phyloP scores from a whole-genome alignment of 192 early-diverging fungal species.

The Backusella luteola region DNA sequence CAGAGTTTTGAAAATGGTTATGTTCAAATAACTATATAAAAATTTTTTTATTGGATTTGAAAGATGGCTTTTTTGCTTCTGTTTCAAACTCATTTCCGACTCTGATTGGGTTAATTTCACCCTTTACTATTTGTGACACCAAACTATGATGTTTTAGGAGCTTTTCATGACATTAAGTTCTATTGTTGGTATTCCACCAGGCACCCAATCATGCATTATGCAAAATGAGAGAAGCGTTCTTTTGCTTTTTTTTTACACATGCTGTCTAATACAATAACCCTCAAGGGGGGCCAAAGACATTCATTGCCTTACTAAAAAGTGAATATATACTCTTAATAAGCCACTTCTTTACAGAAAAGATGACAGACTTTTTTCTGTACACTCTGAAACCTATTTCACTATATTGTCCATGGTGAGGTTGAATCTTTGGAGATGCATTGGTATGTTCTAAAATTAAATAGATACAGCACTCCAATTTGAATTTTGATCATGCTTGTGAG shows the following conservation, averaged over 20 bases:
- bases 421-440: not conserved
- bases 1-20: not conserved
- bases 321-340: not conserved
- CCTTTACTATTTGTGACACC: not conserved
- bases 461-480: not conserved
- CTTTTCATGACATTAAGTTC: constrained; percentile 4
- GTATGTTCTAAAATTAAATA: not conserved
- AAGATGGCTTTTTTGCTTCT: constrained; percentile 2
- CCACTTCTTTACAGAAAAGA: not conserved
- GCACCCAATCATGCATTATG: constrained; percentile 10
- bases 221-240: not conserved
- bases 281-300: not conserved
- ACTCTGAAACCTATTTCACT: not conserved
- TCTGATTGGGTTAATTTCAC: not conserved
- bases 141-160: constrained; percentile 3
- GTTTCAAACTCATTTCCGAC: not conserved
- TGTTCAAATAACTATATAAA: not conserved
- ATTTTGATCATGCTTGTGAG: not conserved
- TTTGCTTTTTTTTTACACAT: not conserved
- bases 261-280: not conserved
- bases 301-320: not conserved
- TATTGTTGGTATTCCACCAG: constrained; percentile 5
- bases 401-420: not conserved
- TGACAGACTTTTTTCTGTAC: not conserved
- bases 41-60: constrained; percentile 1